Evolutionary conservation across 495 filamentous ascomycete species (phyloP), one percentile per base, ranked within the genome.

Genomic region (Aspergillus olivimuriae): DNA sequence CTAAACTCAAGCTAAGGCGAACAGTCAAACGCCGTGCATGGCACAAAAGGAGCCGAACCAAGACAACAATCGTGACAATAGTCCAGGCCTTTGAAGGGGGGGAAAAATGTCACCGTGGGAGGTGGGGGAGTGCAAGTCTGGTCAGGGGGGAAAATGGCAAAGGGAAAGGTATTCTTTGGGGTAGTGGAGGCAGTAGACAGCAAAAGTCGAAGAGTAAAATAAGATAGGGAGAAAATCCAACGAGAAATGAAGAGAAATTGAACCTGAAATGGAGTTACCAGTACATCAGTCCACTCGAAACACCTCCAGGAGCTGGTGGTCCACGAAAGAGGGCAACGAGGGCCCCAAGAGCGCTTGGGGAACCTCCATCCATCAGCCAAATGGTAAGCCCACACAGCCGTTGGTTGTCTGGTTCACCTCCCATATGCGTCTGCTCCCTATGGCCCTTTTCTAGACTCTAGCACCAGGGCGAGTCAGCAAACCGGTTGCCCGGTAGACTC

Each of bases 111-210:
- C 37, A 50, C 43, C n/a, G n/a, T n/a, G 39, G 39, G 44, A 44
- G 41, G 34, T 36, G 34, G 34, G 30, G 39, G 46, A 43, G 21
- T 30, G 41, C 34, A 44, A 48, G 42, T 48, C 33, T 44, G 34
- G 14, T 33, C 33, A 51, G 47, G 47, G 38, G 44, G 49, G 51
- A 57, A 40, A 38, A 51, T 47, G 47, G 21, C 40, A 38, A 51
- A 49, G 50, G 45, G 48, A 53, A 53, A 57, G 55, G 55, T 57
- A 55, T 52, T 54, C 55, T 54, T 58, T 54, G 55, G n/a, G 36
- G 54, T 41, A 50, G 44, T 52, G 43, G 43, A 49, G 45, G 41
- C 48, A 53, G 53, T 55, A 58, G 55, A 43, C 51, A 58, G 52
- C 51, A 50, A 52, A 31, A 43, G 24, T 37, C 18, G 34, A 36